Conservation (phyloP, 2,329 filamentous ascomycete species). For the Fusarium bulbicola region DNA sequence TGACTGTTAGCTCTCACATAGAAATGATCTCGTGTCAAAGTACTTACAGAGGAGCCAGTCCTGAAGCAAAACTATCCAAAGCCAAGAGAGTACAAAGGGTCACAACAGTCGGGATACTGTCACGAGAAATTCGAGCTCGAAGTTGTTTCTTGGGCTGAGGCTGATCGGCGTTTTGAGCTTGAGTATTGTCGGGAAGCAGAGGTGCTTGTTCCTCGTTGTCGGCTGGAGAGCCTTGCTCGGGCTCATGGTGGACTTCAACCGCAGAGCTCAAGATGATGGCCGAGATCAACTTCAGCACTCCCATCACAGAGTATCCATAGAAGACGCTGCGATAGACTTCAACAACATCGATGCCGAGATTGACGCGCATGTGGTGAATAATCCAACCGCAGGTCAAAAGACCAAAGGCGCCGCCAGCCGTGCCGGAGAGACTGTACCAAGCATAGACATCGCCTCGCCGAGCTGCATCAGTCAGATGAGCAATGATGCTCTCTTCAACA, state of each 20-base stretch:
- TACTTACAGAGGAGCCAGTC: slow-evolving; percentile 70
- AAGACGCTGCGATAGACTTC: slow-evolving; percentile 66
- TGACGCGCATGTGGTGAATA: slow-evolving; percentile 58
- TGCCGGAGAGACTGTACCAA: slow-evolving; percentile 69
- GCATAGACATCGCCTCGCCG: slow-evolving; percentile 66
- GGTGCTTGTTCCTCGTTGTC: slow-evolving; percentile 37
- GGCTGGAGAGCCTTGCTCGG: neutral
- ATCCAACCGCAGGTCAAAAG: slow-evolving; percentile 68
- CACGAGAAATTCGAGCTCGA: slow-evolving; percentile 66
- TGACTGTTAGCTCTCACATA: slow-evolving; percentile 22
- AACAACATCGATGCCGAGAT: slow-evolving; percentile 54
- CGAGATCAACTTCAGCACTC: slow-evolving; percentile 64
- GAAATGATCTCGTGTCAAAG: slow-evolving; percentile 25
- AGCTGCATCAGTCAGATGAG: slow-evolving; percentile 60
- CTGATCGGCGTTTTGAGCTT: neutral
- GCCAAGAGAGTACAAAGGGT: slow-evolving; percentile 74
- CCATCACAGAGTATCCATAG: slow-evolving; percentile 50
- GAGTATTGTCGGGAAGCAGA: slow-evolving; percentile 26
- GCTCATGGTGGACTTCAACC: slow-evolving; percentile 51
- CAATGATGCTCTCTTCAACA: slow-evolving; percentile 68
- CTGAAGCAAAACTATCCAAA: slow-evolving; percentile 75
- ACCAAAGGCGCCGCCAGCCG: slow-evolving; percentile 68
- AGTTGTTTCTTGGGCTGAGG: slow-evolving; percentile 39
- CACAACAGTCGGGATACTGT: slow-evolving; percentile 63
- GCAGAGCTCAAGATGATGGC: slow-evolving; percentile 58